Percentiles rank a stretch among this genome's conserved stretches.
phyloP scores from a whole-genome alignment of 208 protist genomes.

The Leishmania mexicana region DNA sequence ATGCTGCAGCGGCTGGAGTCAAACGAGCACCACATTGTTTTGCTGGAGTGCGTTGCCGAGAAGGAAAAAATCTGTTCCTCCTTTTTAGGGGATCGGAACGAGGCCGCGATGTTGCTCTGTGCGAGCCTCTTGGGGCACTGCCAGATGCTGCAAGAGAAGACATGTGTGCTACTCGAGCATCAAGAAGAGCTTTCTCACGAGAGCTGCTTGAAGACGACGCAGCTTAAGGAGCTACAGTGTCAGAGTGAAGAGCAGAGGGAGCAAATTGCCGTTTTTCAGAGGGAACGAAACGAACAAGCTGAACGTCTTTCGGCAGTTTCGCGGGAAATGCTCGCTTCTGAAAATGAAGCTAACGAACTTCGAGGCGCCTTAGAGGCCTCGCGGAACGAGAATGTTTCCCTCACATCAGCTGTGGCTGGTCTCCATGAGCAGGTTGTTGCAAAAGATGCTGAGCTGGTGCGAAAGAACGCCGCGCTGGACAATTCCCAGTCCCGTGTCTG shows the following conservation, averaged over 20 bases:
- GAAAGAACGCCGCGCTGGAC: not conserved
- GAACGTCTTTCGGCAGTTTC: not conserved
- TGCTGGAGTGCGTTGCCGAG: conserved; percentile 10
- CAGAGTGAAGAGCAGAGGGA: not conserved
- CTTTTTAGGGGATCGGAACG: conserved; percentile 7
- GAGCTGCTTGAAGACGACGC: not conserved
- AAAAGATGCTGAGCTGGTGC: not conserved
- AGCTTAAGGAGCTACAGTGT: not conserved
- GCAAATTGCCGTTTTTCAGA: not conserved
- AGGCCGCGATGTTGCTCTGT: not conserved
- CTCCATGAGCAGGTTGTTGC: conserved; percentile 7
- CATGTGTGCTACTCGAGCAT: not conserved
- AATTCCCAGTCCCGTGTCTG: not conserved
- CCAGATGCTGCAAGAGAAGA: not conserved
- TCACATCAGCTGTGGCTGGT: not conserved
- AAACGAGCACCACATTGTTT: conserved; percentile 6
- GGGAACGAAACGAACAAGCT: not conserved
- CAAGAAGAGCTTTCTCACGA: not conserved
- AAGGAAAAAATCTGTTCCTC: conserved; percentile 9
- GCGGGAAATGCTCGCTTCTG: not conserved
- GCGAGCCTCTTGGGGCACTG: not conserved
- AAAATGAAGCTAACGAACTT: not conserved
- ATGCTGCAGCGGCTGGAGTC: conserved; percentile 7
- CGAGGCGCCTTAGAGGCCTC: not conserved
- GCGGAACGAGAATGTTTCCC: not conserved